Percentiles rank a stretch among this genome's conserved stretches.
phyloP scores from a whole-genome alignment of 352 stramenopile species.

The Globisporangium mamillatum region DNA sequence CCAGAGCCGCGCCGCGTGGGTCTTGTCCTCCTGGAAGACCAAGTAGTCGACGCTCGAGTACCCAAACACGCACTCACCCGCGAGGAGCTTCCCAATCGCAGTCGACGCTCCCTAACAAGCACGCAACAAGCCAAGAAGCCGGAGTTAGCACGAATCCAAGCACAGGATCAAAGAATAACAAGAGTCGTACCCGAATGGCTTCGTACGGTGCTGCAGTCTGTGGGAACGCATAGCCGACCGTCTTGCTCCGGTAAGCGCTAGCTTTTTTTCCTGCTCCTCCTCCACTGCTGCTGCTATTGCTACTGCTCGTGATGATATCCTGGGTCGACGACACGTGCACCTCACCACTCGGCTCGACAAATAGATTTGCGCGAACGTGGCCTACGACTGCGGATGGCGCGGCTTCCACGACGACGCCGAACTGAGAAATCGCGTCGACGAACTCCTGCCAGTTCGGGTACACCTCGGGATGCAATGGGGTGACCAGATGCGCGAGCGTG shows the following conservation, averaged over 20 bases:
- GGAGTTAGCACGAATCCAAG: background rate
- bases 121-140: background rate
- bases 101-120: constrained; percentile 32
- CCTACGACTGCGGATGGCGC: constrained; percentile 39
- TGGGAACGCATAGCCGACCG: constrained; percentile 70
- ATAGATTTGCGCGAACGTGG: constrained; percentile 69
- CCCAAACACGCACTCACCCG: constrained; percentile 54
- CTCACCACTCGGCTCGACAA: constrained; percentile 68
- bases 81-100: constrained; percentile 46
- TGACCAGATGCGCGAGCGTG: constrained; percentile 26
- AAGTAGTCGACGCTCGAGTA: constrained; percentile 84
- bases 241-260: constrained; percentile 26
- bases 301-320: constrained; percentile 39
- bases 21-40: constrained; percentile 63
- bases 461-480: constrained; percentile 32
- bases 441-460: constrained; percentile 72
- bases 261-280: constrained; percentile 13
- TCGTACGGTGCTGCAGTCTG: constrained; percentile 74
- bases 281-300: background rate
- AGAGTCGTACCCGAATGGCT: constrained; percentile 44
- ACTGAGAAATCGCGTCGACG: constrained; percentile 46
- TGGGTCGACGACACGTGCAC: constrained; percentile 73
- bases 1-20: constrained; percentile 54
- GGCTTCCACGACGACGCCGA: constrained; percentile 82
- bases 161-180: background rate